phyloP scores from a whole-genome alignment of 148 eudicot species.

The Arctostaphylos glauca region DNA sequence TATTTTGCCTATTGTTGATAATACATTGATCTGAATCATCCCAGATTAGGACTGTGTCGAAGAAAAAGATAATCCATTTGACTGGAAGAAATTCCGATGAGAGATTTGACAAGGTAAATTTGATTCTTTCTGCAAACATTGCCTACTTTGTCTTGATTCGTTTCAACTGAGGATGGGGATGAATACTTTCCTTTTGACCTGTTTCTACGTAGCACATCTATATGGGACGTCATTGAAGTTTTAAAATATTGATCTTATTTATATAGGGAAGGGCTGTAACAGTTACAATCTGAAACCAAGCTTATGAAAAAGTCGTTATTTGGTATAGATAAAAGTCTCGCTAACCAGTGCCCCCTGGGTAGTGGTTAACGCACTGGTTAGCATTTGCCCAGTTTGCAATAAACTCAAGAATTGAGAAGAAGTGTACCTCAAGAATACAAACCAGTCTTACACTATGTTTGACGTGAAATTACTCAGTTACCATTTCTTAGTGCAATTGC shows the following conservation, averaged over 20 bases:
- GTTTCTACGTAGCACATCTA: not conserved
- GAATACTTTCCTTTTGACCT: not conserved
- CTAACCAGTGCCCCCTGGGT: not conserved
- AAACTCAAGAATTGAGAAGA: not conserved
- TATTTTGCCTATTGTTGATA: not conserved
- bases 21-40: not conserved
- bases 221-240: not conserved
- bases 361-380: not conserved
- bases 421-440: not conserved
- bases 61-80: conserved; percentile 40
- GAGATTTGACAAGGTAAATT: conserved; percentile 54
- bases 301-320: not conserved
- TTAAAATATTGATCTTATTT: not conserved
- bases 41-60: conserved; percentile 45
- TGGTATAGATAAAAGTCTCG: not conserved
- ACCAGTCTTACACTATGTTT: not conserved
- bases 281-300: conserved; percentile 5
- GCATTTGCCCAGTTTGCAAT: not conserved
- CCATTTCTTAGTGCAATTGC: not conserved
- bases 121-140: not conserved
- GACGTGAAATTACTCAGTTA: not conserved
- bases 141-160: not conserved
- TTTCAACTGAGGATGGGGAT: not conserved
- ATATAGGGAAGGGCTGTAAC: not conserved
- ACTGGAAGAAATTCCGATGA: conserved; percentile 55